Evolutionary conservation across 345 rosid species (phyloP), one percentile per base, ranked within the genome.

Genomic region (Populus davidiana): DNA sequence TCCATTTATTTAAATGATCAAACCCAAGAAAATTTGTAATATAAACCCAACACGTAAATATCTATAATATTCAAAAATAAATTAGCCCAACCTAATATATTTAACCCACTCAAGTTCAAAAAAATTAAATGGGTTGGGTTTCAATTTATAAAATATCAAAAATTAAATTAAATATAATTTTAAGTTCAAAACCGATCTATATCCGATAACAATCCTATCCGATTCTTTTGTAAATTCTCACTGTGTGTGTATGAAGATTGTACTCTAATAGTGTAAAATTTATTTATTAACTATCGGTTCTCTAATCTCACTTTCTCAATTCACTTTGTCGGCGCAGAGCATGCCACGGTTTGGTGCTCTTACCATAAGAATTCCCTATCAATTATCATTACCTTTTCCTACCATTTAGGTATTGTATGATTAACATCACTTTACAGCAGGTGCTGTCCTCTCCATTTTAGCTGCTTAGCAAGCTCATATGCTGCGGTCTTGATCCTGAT

Each of bases 401-500:
- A 17, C 61, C 66, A 63, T 18, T 18, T 17, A 74, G 69, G 39
- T 36, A 41, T 1, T n/a, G 41, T 25, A 17, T 39, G 47, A 62
- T 63, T 9, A 44, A 11, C 8, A 66, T n/a, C 31, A 52, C 68
- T 35, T 66, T 61, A 44, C 14, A 43, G n/a, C 71, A 17, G 47
- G 78, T 75, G 78, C 64, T 75, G 23, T 66, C 10, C 23, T 75
- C 71, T 75, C 68, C 70, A 33, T 33, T 65, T 35, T 49, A 66
- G 52, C 62, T n/a, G 18, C 31, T 71, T 6, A 50, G 13, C 62
- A 49, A 31, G 10, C 41, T 16, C 38, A 38, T 8, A 25, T 74
- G 3, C 47, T 25, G 10, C 44, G 36, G 44, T 38, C 47, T 12
- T 18, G 6, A 20, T 20, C 61, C 66, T 64, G 21, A 74, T 31